Evolutionary conservation across 208 protist genomes (phyloP), one percentile per base, ranked within the genome.

Genomic region (Leishmania braziliensis): DNA sequence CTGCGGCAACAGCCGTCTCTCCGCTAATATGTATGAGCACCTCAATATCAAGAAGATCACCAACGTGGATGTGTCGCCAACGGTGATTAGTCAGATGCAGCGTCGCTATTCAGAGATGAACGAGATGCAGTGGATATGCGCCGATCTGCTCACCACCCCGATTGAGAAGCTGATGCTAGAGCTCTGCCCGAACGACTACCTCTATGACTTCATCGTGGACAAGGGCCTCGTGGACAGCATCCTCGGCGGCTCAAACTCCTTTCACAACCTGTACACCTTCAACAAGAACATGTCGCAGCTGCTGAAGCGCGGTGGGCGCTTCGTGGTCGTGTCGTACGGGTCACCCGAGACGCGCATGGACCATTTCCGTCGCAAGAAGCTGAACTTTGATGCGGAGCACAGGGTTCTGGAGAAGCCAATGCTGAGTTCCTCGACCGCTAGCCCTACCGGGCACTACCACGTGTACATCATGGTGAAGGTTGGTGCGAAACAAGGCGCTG

Each of bases 401-500:
- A 91, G 88, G 58, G 66, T 89, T 50, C 79, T 98, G 51, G 94
- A 97, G 81, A 98, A 98, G 85, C 92, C 94, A 3, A 91, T 98
- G 85, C 95, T 97, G 79, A 90, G 84, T 54, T 92, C 93, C 12
- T 90, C 92, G 0, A 90, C 96, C 23, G 85, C 88, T 1, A 91
- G 88, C 68, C 92, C 94, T 3, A 93, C 87, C 1, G 93, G 93
- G 1, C 89, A 97, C 83, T 98, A 97, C 82, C 95, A 98, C 86
- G 86, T 98, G 18, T 98, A 98, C 79, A 92, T 97, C 74, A 98
- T 98, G 95, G 88, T 91, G 54, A 97, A 96, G 79, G 75, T 92
- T 0, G 92, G 80, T 3, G 88, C 87, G 12, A 90, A 89, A 78
- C 88, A 89, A 65, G 77, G 75, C 16, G 87, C 77, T 23, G 76